These are phyloP conservation scores for Umbelopsis isabellina DNA, from an alignment of 192 early-diverging fungal species.

Conservation along the genomic window DNA sequence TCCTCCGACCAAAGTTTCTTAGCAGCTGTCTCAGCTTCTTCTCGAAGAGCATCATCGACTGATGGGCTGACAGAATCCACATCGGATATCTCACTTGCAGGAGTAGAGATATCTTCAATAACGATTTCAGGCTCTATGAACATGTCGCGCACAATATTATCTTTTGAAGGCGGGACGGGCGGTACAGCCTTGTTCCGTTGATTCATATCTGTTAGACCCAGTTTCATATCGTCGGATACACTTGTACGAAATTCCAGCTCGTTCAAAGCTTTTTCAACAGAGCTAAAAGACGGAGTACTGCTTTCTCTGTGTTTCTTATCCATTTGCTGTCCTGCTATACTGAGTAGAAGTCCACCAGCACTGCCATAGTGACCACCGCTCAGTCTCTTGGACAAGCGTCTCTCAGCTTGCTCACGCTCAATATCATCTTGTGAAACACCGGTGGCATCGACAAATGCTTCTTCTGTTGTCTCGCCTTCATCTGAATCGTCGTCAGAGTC, in stretches of 20 bases:
- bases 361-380: constrained; percentile 44
- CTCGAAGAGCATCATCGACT: constrained; percentile 7
- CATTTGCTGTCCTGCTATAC: constrained; percentile 19
- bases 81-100: constrained; percentile 4
- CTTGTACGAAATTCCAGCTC: constrained; percentile 20
- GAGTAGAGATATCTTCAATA: constrained; percentile 1
- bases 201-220: neutral
- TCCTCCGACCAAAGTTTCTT: constrained; percentile 46
- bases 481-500: constrained; percentile 23
- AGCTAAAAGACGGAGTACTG: constrained; percentile 12
- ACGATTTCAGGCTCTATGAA: constrained; percentile 2
- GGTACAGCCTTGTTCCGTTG: neutral
- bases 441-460: constrained; percentile 42
- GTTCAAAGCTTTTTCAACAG: constrained; percentile 15
- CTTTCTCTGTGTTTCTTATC: constrained; percentile 8
- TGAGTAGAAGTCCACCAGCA: constrained; percentile 42
- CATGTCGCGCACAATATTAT: neutral
- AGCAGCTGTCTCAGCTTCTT: constrained; percentile 28
- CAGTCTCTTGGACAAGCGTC: constrained; percentile 38
- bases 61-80: neutral
- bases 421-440: constrained; percentile 33
- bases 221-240: neutral
- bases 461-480: constrained; percentile 25
- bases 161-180: constrained; percentile 2
- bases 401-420: constrained; percentile 29